Evolutionary conservation across 1,139 yeast genomes (phyloP), one percentile per base, ranked within the genome.

Genomic region (Trichomonascaceae sp.): DNA sequence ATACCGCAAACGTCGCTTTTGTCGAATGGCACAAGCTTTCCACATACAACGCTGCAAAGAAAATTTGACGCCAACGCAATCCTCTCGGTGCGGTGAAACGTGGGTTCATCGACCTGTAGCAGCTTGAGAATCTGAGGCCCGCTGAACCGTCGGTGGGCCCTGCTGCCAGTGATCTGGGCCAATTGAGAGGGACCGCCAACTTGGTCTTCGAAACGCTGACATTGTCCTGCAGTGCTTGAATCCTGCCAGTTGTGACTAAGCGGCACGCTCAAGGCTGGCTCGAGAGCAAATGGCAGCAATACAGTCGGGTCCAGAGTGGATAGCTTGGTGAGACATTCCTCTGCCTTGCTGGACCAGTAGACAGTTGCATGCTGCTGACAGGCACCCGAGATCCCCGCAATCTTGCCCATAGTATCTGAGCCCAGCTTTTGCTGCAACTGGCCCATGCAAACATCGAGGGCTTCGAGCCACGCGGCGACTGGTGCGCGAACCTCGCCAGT

Each of bases 331-430:
- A 82, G 60, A 4, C 64, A 42, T 0, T 47, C 42, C 1, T 58
- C 52, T 1, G 81, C 77, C 4, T 59, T 46, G 3, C 54, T 33
- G 2, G 81, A 67, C 89, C 93, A 81, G 50, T 64, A 85, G 1
- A 85, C 85, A 3, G 93, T 77, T 1, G 94, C 96, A 50, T 85
- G 96, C 50, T 85, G 96, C 57, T 85, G 95, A 36, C 93, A 79
- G 0, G 93, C 82, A 0, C 96, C 96, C 35, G 81, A 70, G 33
- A 85, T 67, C 1, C 82, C 87, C 28, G 47, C 61, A n/a, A 85
- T 85, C 30, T 58, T 51, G 2, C 57, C 48, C 48, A 85, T 71
- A 11, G 6, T 11, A 20, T 20, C 23, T n/a, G n/a, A n/a, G 23
- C 23, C 23, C 23, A 20, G 6, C 6, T 6, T 20, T 11, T 20